Conservation (phyloP, 2,329 filamentous ascomycete species). For the Akanthomyces muscarius region DNA sequence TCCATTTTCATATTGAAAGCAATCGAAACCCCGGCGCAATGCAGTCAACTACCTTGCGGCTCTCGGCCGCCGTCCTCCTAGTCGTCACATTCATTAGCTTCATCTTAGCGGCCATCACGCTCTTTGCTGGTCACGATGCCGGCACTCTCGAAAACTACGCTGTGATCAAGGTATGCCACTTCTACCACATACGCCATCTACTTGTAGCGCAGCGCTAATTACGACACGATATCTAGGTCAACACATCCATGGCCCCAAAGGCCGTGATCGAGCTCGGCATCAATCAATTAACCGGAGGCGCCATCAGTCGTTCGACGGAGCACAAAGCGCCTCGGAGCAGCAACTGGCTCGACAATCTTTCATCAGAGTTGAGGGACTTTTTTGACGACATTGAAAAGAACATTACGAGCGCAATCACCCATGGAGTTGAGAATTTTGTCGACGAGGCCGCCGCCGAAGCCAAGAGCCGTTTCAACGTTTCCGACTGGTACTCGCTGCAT, state of each 20-base stretch:
- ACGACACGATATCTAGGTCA: not conserved
- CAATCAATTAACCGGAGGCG: not conserved
- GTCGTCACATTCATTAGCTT: not conserved
- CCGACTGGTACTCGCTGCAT: constrained; percentile 50
- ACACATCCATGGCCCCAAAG: not conserved
- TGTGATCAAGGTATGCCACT: not conserved
- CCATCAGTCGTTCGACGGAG: not conserved
- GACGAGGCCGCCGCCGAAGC: constrained; percentile 39
- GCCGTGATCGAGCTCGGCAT: not conserved
- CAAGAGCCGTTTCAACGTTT: constrained; percentile 41
- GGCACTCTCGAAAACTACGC: constrained; percentile 14
- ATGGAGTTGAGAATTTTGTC: constrained; percentile 37
- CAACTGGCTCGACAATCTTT: not conserved
- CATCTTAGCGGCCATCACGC: constrained; percentile 1
- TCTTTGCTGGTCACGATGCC: constrained; percentile 2
- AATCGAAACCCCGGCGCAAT: not conserved
- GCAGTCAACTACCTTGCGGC: not conserved
- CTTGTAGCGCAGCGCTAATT: not conserved
- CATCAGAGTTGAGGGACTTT: not conserved
- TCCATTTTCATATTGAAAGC: not conserved
- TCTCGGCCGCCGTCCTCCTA: not conserved
- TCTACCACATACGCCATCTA: not conserved
- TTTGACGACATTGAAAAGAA: not conserved
- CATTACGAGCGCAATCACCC: constrained; percentile 26
- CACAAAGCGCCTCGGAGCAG: not conserved